Evolutionary conservation across 1,139 yeast genomes (phyloP).

Genomic region (Nakaseomyces nivariensis): DNA sequence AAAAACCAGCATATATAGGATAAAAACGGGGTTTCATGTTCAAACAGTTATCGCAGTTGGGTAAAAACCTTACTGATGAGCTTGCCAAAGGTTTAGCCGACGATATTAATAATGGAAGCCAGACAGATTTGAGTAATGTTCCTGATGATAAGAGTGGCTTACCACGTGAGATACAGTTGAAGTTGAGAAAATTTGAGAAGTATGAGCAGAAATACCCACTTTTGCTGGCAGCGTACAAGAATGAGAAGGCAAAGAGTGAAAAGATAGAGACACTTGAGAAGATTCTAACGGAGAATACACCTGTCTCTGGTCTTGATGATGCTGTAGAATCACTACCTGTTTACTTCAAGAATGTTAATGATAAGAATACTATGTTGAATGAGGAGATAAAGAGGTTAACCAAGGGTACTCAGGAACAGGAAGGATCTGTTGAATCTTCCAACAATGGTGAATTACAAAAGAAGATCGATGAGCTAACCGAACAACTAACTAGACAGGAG

Average conservation of each 20-base stretch:
- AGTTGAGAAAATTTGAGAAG: constrained; percentile 67
- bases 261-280: constrained; percentile 59
- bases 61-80: constrained; percentile 60
- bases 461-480: constrained; percentile 7
- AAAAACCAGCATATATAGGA: too few species aligned
- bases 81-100: constrained; percentile 31
- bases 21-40: constrained; percentile 35
- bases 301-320: constrained; percentile 65
- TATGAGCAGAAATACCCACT: constrained; percentile 86
- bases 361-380: constrained; percentile 46
- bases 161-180: constrained; percentile 48
- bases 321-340: constrained; percentile 41
- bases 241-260: constrained; percentile 61
- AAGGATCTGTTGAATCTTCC: constrained; percentile 9
- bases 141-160: constrained; percentile 33
- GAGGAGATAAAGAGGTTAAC: constrained; percentile 33
- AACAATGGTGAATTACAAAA: constrained; percentile 9
- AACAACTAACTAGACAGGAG: not conserved
- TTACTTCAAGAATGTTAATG: constrained; percentile 53
- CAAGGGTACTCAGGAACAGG: constrained; percentile 9
- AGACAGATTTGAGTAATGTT: constrained; percentile 6
- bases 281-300: constrained; percentile 69
- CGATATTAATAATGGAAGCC: constrained; percentile 13
- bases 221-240: constrained; percentile 71
- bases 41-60: constrained; percentile 47